Evolutionary conservation across 2,329 filamentous ascomycete genomes (phyloP).

Genomic region (Colletotrichum siamense): DNA sequence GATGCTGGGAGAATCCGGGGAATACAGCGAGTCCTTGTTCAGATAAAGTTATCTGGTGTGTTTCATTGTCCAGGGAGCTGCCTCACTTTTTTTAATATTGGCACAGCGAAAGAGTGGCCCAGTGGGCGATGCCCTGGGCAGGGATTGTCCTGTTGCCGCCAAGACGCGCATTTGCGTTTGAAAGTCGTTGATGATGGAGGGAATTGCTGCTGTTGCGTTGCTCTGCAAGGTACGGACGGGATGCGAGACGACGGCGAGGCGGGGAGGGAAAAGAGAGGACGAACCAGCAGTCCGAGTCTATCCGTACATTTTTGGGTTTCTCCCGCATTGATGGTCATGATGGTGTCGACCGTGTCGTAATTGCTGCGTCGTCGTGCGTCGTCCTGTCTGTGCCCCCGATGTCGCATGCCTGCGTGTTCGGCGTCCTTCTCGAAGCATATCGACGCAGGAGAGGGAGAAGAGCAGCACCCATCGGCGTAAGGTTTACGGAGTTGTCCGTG

Average conservation of each 20-base stretch:
- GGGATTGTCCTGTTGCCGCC: neutral
- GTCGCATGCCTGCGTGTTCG: neutral
- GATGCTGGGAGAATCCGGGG: constrained; percentile 13
- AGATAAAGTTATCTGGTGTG: constrained; percentile 18
- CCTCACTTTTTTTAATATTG: neutral
- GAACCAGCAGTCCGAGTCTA: constrained; percentile 4
- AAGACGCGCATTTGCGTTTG: neutral
- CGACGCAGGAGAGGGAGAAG: neutral
- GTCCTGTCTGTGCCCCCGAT: neutral
- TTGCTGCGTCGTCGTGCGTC: neutral
- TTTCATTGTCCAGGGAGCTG: constrained; percentile 7
- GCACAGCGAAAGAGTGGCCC: neutral
- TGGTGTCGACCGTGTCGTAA: neutral
- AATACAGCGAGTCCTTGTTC: constrained; percentile 9
- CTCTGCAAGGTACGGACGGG: neutral
- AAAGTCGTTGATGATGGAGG: neutral
- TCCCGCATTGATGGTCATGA: neutral
- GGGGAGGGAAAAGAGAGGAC: constrained; percentile 5
- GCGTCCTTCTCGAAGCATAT: constrained; percentile 7
- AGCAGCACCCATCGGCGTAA: neutral
- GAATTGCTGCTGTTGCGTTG: neutral
- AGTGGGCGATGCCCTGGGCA: neutral
- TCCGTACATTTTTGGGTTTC: neutral
- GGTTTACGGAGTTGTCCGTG: constrained; percentile 4
- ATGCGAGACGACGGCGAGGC: neutral